Evolutionary conservation across 305 asterid species (phyloP).

Genomic region (Rubia tinctorum): DNA sequence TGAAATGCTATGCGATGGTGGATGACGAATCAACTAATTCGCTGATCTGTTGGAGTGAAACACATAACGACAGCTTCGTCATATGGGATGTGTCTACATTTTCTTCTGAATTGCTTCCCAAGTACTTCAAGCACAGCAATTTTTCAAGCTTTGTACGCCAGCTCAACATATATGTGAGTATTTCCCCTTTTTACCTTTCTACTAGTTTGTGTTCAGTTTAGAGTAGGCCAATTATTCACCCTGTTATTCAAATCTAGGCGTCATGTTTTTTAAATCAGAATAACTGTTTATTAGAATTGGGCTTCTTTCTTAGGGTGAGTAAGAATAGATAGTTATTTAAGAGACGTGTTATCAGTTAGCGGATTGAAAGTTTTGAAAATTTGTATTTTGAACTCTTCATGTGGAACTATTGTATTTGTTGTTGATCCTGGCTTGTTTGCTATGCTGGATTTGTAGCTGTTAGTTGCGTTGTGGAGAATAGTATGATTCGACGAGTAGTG

Average conservation of each 20-base stretch:
- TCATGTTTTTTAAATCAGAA: not conserved
- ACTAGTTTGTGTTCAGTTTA: not conserved
- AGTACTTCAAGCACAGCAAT: slow-evolving; percentile 91
- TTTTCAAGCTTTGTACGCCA: slow-evolving; percentile 90
- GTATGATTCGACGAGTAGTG: not conserved
- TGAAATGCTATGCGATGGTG: slow-evolving; percentile 87
- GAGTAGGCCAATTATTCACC: not conserved
- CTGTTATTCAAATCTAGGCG: not conserved
- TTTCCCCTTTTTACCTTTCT: slow-evolving; percentile 4
- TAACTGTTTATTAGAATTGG: not conserved
- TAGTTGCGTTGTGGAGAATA: not conserved
- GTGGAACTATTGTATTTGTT: not conserved
- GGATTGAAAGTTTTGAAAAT: not conserved
- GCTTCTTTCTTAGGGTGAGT: not conserved
- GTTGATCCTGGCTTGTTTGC: not conserved
- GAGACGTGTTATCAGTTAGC: not conserved
- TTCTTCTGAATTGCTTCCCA: slow-evolving; percentile 63
- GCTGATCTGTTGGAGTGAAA: slow-evolving; percentile 77
- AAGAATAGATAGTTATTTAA: no score
- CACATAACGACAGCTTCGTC: slow-evolving; percentile 62
- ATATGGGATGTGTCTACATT: slow-evolving; percentile 71
- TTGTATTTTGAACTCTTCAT: not conserved
- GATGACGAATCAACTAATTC: slow-evolving; percentile 69
- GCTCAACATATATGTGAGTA: slow-evolving; percentile 82
- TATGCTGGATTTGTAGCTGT: not conserved